These are phyloP conservation scores for Xylaria bambusicola DNA, from an alignment of 495 filamentous ascomycete species.

Conservation along the genomic window DNA sequence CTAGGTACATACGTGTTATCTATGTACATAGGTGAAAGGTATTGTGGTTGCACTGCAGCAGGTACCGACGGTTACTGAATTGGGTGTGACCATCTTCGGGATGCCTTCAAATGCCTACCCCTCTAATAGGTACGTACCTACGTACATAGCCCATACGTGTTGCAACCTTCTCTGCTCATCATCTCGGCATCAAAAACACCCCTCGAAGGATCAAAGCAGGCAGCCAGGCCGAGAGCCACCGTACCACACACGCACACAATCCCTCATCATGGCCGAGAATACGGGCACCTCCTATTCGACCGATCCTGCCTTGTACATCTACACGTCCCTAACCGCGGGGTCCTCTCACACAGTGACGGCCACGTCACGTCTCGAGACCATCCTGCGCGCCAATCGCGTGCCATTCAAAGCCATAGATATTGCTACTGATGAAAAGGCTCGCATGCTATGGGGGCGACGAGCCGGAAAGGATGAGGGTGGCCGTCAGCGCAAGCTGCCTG, in stretches of 20 bases:
- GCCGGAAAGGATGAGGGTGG: slow-evolving; percentile 60
- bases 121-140: not conserved
- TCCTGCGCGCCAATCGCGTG: slow-evolving; percentile 92
- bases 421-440: slow-evolving; percentile 87
- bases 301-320: slow-evolving; percentile 85
- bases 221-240: too few species aligned
- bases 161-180: not conserved
- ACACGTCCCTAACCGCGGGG: slow-evolving; percentile 92
- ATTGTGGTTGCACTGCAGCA: too few species aligned
- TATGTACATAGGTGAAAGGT: too few species aligned
- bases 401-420: slow-evolving; percentile 91
- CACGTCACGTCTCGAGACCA: slow-evolving; percentile 91
- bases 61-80: too few species aligned
- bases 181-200: not conserved
- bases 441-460: slow-evolving; percentile 85
- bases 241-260: too few species aligned
- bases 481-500: slow-evolving; percentile 79
- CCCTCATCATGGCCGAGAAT: slow-evolving; percentile 48
- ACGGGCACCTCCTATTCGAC: slow-evolving; percentile 58
- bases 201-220: too few species aligned
- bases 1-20: too few species aligned
- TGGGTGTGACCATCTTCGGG: too few species aligned
- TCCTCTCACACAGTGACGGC: slow-evolving; percentile 96
- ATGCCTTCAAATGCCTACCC: not conserved
- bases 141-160: not conserved